These are phyloP conservation scores for Dalbergia cochinchinensis DNA, from an alignment of 306 rosid species.

Conservation along the genomic window DNA sequence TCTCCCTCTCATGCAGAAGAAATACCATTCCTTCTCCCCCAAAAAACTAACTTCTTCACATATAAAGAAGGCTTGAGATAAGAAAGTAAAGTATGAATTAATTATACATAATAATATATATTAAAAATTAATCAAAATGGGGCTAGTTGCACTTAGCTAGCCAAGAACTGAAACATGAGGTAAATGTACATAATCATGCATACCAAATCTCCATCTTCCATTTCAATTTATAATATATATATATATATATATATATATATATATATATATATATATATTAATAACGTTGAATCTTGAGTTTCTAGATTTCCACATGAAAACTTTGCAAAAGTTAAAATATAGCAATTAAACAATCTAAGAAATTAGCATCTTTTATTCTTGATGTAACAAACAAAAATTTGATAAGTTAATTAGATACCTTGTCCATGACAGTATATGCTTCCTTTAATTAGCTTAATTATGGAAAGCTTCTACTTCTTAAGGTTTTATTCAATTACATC, in stretches of 20 bases:
- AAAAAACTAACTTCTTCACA: conserved; percentile 53
- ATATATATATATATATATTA: too few species aligned
- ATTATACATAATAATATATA: not conserved
- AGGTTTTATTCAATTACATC: conserved; percentile 5
- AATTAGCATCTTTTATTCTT: not conserved
- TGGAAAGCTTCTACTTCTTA: not conserved
- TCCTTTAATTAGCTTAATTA: not conserved
- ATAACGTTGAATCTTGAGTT: not conserved
- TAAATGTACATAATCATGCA: not conserved
- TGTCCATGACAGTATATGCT: not conserved
- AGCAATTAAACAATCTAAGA: conserved; percentile 8
- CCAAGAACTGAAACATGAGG: not conserved
- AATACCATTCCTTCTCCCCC: conserved; percentile 75
- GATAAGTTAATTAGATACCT: not conserved
- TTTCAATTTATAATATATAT: too few species aligned
- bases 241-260: too few species aligned
- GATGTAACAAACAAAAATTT: not conserved
- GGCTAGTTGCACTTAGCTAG: not conserved
- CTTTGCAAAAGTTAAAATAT: not conserved
- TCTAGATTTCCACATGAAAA: conserved; percentile 4
- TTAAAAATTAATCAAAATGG: not conserved
- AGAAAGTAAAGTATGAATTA: not conserved
- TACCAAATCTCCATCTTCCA: not conserved
- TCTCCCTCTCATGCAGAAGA: conserved; percentile 85
- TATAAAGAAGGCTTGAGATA: not conserved